Conservation (phyloP, 2,329 filamentous ascomycete genomes). For the Alternaria alternata region DNA sequence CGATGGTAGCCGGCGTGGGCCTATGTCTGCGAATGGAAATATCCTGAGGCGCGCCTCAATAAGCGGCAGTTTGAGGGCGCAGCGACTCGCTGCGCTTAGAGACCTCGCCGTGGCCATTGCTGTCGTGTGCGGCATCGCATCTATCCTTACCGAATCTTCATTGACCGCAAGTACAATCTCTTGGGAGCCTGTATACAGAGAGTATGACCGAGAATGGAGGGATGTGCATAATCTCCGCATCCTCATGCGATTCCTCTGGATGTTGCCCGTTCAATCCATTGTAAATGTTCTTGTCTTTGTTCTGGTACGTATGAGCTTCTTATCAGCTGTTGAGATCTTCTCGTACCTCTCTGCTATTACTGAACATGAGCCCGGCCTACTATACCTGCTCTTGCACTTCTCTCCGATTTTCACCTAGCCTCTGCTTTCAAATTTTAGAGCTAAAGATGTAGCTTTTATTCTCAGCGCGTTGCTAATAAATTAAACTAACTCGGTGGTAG, state of each 20-base stretch:
- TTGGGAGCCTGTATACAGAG: conserved; percentile 38
- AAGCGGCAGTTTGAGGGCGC: conserved; percentile 34
- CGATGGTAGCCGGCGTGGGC: conserved; percentile 35
- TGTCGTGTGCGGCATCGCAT: conserved; percentile 38
- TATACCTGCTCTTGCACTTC: neutral
- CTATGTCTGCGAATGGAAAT: conserved; percentile 48
- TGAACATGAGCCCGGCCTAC: neutral
- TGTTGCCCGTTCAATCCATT: conserved; percentile 34
- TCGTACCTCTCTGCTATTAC: neutral
- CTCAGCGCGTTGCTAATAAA: neutral
- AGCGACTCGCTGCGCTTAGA: conserved; percentile 39
- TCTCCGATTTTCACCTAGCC: neutral
- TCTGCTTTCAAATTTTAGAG: neutral
- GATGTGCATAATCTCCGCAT: conserved; percentile 36
- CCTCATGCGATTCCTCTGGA: conserved; percentile 37
- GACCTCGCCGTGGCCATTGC: conserved; percentile 40
- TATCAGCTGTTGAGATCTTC: neutral
- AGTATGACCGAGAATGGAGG: conserved; percentile 38
- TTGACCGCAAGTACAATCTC: conserved; percentile 34
- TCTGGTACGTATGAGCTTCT: conserved; percentile 33
- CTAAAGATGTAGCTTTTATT: neutral
- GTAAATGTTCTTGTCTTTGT: conserved; percentile 42
- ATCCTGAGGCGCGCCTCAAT: conserved; percentile 34
- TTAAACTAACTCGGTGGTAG: conserved; percentile 25
- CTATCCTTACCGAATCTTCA: conserved; percentile 40